phyloP scores from a whole-genome alignment of 2,329 filamentous ascomycete genomes.

The Fusarium sp. region DNA sequence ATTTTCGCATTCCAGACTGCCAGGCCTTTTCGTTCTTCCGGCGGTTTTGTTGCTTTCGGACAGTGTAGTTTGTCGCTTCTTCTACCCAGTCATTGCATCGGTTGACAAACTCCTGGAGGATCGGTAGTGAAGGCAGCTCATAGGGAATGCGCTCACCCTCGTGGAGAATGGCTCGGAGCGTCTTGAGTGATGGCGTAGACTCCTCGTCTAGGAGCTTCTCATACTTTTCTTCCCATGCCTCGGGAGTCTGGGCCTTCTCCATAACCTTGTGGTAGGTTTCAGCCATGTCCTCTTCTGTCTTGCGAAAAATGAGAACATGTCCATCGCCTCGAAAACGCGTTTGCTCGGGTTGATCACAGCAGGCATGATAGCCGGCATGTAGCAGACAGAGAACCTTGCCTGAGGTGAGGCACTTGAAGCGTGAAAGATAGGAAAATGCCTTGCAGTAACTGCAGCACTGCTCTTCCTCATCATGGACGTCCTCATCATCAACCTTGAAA shows the following conservation, averaged over 20 bases:
- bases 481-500: constrained; percentile 75
- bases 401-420: constrained; percentile 85
- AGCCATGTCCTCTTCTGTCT: constrained; percentile 77
- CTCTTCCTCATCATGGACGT: constrained; percentile 91
- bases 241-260: constrained; percentile 87
- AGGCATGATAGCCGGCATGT: constrained; percentile 84
- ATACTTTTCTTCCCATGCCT: constrained; percentile 91
- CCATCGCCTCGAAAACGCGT: constrained; percentile 76
- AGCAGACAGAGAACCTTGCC: constrained; percentile 85
- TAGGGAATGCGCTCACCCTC: constrained; percentile 98
- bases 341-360: constrained; percentile 76
- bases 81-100: constrained; percentile 98
- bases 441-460: constrained; percentile 96
- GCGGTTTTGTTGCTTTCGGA: constrained; percentile 96
- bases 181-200: constrained; percentile 85
- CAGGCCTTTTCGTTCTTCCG: constrained; percentile 93
- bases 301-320: constrained; percentile 83
- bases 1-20: constrained; percentile 79
- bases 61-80: constrained; percentile 95
- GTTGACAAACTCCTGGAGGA: constrained; percentile 90
- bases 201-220: constrained; percentile 87
- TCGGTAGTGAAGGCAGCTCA: constrained; percentile 83
- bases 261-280: constrained; percentile 79
- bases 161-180: constrained; percentile 83
- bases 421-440: constrained; percentile 88